Evolutionary conservation across 345 rosid genomes (phyloP), one percentile per base, ranked within the genome.

Genomic region (Linum tenue): DNA sequence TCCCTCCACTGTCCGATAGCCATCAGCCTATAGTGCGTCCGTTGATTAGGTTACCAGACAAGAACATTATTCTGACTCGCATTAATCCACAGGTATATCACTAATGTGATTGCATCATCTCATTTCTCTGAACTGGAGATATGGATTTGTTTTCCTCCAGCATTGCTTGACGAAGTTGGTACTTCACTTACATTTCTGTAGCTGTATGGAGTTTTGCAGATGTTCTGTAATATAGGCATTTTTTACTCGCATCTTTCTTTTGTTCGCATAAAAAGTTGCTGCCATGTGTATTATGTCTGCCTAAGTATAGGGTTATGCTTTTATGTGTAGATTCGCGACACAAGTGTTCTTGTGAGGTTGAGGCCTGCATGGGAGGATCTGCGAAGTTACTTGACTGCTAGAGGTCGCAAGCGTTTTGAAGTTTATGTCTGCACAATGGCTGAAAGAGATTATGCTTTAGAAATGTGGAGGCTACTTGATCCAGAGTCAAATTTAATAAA

Each of bases 351-450:
- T 60, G 99, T 91, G 88, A 84, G 99, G 85, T 68, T 95, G 82
- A 86, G 99, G 79, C 95, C 99, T 79, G 94, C 96, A 55, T 95
- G 98, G 98, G 99, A 95, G 73, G 99, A 95, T 57, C 82, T 95
- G 31, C 77, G 91, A 57, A 84, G 86, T 78, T 95, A 95, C 77
- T 78, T 95, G 88, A 91, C 84, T 67, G 99, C 99, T 60, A 85
- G 82, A 77, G 98, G 94, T 67, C 90, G 99, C 59, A 95, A 91
- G 82, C 97, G 99, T 40, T 95, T 95, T 77, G 98, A 91, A 76
- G 99, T 95, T 73, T 95, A 91, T 83, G 99, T 89, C 78, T 95
- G 99, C 85, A 95, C 99, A 3, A 95, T 95, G 99, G 98, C 99
- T 68, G 98, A 95, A 79, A 86, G 90, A 78, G 98, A 95, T 78